Conservation (phyloP, 805 yeast species). For the Maudiozyma barnettii region DNA sequence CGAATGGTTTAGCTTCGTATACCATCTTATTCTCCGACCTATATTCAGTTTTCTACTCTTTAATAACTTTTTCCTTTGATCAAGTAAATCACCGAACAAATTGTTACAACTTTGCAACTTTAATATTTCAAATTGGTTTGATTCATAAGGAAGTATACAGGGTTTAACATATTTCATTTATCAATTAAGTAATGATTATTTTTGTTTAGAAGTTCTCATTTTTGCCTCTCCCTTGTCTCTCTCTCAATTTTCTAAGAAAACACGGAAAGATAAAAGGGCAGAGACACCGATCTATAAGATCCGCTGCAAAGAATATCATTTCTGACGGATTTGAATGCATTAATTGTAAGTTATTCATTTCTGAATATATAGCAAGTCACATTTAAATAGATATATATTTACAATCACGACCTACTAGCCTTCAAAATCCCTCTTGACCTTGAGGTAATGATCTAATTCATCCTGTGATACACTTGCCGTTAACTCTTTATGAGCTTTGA, state of each 20-base stretch:
- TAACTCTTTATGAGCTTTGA: conserved; percentile 61
- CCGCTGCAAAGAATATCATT: too few species aligned
- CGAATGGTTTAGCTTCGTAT: conserved; percentile 51
- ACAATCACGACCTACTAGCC: not conserved
- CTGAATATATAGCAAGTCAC: not conserved
- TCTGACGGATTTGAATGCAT: too few species aligned
- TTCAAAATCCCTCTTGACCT: conserved; percentile 75
- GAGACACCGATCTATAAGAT: not conserved
- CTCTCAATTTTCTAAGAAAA: too few species aligned
- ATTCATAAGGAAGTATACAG: too few species aligned
- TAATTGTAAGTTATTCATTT: too few species aligned
- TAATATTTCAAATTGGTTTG: too few species aligned
- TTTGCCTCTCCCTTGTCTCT: too few species aligned
- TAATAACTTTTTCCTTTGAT: too few species aligned
- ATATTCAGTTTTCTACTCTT: too few species aligned
- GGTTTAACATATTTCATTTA: not conserved
- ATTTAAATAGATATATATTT: not conserved
- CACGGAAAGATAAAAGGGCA: not conserved
- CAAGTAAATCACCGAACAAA: too few species aligned
- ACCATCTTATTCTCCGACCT: conserved; percentile 27
- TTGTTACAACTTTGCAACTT: too few species aligned
- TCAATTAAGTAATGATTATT: not conserved
- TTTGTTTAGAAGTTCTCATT: too few species aligned
- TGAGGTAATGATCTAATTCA: conserved; percentile 72
- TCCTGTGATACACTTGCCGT: conserved; percentile 82